Percentiles rank a stretch among this genome's conserved stretches.
These are phyloP conservation scores for Euphorbia pulcherrima DNA, from an alignment of 345 rosid species.

Conservation along the genomic window DNA sequence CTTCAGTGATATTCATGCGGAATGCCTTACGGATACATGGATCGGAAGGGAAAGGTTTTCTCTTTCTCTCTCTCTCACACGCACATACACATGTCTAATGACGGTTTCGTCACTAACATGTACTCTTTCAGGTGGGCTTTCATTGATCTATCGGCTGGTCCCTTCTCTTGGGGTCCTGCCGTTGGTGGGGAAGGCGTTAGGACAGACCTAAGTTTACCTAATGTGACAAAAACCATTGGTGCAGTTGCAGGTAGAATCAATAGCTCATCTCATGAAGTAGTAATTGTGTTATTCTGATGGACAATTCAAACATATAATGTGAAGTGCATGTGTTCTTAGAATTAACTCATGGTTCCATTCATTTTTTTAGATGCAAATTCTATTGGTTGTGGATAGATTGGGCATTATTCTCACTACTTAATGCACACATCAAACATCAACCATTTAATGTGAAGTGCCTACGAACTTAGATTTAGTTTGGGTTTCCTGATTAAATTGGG, in stretches of 20 bases:
- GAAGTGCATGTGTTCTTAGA: background rate
- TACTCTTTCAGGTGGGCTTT: conserved; percentile 80
- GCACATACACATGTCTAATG: background rate
- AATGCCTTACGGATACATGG: conserved; percentile 95
- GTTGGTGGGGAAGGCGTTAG: conserved; percentile 99
- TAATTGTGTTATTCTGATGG: background rate
- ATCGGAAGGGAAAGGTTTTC: conserved; percentile 90
- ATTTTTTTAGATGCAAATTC: background rate
- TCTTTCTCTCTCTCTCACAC: conserved; percentile 26
- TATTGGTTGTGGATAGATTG: background rate
- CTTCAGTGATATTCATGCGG: conserved; percentile 60
- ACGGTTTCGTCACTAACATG: background rate
- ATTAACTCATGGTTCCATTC: background rate
- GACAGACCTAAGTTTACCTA: conserved; percentile 80
- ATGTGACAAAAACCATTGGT: conserved; percentile 90
- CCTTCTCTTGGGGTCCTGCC: conserved; percentile 99
- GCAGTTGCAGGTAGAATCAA: conserved; percentile 72
- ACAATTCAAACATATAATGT: too few relatives aligned
- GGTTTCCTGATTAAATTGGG: background rate
- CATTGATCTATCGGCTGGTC: conserved; percentile 89
- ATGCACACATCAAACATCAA: background rate
- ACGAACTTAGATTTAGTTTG: background rate
- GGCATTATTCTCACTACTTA: background rate
- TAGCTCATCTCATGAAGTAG: background rate
- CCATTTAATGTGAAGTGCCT: background rate